These are phyloP conservation scores for Thelonectria blattea DNA, from an alignment of 2,329 filamentous ascomycete genomes.

Conservation along the genomic window DNA sequence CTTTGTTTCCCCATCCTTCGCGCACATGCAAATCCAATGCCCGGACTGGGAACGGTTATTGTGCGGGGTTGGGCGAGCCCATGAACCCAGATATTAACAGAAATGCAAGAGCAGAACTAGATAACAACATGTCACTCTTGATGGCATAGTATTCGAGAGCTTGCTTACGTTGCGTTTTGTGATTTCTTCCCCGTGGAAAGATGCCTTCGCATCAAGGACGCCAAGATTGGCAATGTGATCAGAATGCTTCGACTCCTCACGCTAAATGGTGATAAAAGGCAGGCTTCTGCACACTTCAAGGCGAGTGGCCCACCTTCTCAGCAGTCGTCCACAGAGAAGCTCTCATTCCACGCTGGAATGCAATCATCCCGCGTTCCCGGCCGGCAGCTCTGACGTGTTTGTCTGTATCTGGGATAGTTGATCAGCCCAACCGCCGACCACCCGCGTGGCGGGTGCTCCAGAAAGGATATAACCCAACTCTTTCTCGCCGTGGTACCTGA, in stretches of 20 bases:
- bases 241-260: background rate
- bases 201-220: background rate
- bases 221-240: background rate
- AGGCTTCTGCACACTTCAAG: background rate
- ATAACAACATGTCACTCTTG: too few relatives aligned
- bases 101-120: too few relatives aligned
- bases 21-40: background rate
- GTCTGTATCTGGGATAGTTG: background rate
- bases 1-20: background rate
- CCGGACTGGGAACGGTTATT: background rate
- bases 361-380: background rate
- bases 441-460: background rate
- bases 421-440: background rate
- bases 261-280: background rate
- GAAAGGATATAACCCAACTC: background rate
- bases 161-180: background rate
- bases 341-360: background rate
- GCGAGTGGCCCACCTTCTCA: background rate
- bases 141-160: too few relatives aligned
- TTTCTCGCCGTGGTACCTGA: background rate
- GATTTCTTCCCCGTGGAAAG: background rate
- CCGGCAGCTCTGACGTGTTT: background rate
- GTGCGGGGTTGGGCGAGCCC: background rate
- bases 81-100: background rate
- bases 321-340: background rate